Conservation (phyloP, 306 rosid species). For the Senna siamea region DNA sequence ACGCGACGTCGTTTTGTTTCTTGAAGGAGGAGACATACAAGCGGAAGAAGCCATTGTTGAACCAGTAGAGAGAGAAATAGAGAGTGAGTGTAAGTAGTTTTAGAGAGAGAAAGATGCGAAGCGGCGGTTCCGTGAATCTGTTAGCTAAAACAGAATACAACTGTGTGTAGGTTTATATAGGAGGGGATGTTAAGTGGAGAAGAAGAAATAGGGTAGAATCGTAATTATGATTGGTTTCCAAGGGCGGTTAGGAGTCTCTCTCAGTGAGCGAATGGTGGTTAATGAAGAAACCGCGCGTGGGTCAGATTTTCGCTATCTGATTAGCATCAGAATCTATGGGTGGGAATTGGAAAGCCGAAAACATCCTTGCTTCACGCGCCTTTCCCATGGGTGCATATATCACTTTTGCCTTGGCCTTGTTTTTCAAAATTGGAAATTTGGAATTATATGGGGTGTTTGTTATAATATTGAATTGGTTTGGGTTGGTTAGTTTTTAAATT, state of each 20-base stretch:
- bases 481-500: too few species aligned
- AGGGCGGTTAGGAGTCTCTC: neutral
- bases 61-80: neutral
- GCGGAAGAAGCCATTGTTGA: slow-evolving; percentile 32
- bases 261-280: too few species aligned
- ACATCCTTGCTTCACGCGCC: neutral
- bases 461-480: too few species aligned
- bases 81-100: neutral
- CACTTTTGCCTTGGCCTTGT: neutral
- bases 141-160: slow-evolving; percentile 5
- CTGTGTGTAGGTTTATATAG: slow-evolving; percentile 24
- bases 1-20: slow-evolving; percentile 32
- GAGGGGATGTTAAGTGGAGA: too few species aligned
- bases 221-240: neutral
- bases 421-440: too few species aligned
- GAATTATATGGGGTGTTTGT: too few species aligned
- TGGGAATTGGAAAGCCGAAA: neutral
- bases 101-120: slow-evolving; percentile 17
- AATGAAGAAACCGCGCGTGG: neutral
- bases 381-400: neutral
- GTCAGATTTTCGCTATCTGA: neutral
- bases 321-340: neutral
- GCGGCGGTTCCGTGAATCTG: neutral
- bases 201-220: neutral
- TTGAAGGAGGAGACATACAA: slow-evolving; percentile 28